phyloP scores from a whole-genome alignment of 768 basidiomycete species.

The Melanogaster broomeanus region DNA sequence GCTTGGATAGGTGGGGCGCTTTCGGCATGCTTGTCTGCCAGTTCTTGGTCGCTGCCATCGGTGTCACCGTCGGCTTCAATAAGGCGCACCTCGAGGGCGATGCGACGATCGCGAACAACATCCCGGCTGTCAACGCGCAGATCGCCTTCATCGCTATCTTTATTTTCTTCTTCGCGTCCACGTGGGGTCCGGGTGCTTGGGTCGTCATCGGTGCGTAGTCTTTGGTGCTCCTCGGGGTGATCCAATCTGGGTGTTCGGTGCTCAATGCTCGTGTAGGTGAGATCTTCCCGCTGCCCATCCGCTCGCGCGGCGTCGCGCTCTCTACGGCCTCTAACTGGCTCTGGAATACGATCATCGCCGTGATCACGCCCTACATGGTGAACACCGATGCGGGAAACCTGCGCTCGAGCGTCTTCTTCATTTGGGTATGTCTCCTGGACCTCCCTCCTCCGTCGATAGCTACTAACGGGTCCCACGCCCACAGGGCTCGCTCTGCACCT shows the following conservation, averaged over 20 bases:
- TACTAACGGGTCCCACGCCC: no score
- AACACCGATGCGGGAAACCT: constrained; percentile 44
- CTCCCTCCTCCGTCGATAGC: no score
- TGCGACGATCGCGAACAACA: constrained; percentile 36
- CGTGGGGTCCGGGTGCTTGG: constrained; percentile 75
- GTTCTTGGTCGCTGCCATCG: constrained; percentile 73
- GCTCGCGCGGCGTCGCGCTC: constrained; percentile 81
- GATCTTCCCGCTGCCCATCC: constrained; percentile 81
- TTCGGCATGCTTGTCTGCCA: constrained; percentile 84
- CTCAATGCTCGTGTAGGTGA: constrained; percentile 62
- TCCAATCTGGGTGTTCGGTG: no score
- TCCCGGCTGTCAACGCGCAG: constrained; percentile 64
- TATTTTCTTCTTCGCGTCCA: constrained; percentile 41
- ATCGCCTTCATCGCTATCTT: constrained; percentile 56
- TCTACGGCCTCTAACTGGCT: constrained; percentile 74
- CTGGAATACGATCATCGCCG: constrained; percentile 60
- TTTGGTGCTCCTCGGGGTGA: background rate
- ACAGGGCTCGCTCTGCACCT: constrained; percentile 55
- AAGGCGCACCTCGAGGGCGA: constrained; percentile 31
- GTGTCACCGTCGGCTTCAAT: constrained; percentile 43
- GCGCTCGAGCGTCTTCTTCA: constrained; percentile 80
- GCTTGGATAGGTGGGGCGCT: constrained; percentile 59
- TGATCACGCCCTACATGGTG: constrained; percentile 48
- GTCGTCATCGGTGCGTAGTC: constrained; percentile 32
- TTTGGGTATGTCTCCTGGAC: constrained; percentile 62